phyloP scores from a whole-genome alignment of 2,329 filamentous ascomycete species.

The Sphaerulina musiva region DNA sequence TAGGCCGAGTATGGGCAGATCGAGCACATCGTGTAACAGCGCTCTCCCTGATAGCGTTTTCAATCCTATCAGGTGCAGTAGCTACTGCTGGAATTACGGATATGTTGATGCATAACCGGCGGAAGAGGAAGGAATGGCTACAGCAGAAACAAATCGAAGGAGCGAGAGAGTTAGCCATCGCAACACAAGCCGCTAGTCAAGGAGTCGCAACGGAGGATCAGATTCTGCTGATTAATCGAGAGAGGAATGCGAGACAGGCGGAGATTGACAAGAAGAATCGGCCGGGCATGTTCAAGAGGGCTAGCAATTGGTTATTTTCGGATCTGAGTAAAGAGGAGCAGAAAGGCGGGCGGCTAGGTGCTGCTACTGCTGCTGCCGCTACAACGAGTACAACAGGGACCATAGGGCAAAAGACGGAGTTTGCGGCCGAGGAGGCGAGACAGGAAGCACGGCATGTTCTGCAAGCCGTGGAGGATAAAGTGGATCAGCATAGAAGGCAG shows the following conservation, averaged over 20 bases:
- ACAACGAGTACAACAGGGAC: slow-evolving; percentile 5
- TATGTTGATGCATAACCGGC: slow-evolving; percentile 61
- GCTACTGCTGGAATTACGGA: slow-evolving; percentile 60
- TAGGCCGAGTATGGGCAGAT: slow-evolving; percentile 54
- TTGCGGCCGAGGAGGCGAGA: slow-evolving; percentile 9
- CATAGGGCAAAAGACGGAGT: slow-evolving; percentile 2
- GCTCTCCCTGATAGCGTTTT: slow-evolving; percentile 54
- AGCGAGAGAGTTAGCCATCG: slow-evolving; percentile 39
- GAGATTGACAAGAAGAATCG: slow-evolving; percentile 38
- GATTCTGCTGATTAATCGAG: slow-evolving; percentile 47
- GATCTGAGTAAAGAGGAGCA: slow-evolving; percentile 34
- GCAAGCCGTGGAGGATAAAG: slow-evolving; percentile 32
- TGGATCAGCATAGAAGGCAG: slow-evolving; percentile 26
- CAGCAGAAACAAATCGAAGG: slow-evolving; percentile 46
- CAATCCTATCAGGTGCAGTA: slow-evolving; percentile 54
- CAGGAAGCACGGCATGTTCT: slow-evolving; percentile 26
- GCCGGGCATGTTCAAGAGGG: slow-evolving; percentile 34
- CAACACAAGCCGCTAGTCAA: slow-evolving; percentile 37
- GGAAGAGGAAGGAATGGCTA: slow-evolving; percentile 57
- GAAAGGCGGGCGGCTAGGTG: slow-evolving; percentile 34
- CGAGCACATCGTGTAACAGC: slow-evolving; percentile 55
- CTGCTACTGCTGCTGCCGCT: slow-evolving; percentile 21
- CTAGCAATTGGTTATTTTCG: slow-evolving; percentile 31
- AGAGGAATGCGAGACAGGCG: slow-evolving; percentile 57
- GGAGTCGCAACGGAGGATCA: slow-evolving; percentile 47